A percentile compares a stretch with the other conserved stretches of the same genome.
These are phyloP conservation scores for Malbranchea zuffiana DNA, from an alignment of 2,329 filamentous ascomycete species.

Conservation along the genomic window DNA sequence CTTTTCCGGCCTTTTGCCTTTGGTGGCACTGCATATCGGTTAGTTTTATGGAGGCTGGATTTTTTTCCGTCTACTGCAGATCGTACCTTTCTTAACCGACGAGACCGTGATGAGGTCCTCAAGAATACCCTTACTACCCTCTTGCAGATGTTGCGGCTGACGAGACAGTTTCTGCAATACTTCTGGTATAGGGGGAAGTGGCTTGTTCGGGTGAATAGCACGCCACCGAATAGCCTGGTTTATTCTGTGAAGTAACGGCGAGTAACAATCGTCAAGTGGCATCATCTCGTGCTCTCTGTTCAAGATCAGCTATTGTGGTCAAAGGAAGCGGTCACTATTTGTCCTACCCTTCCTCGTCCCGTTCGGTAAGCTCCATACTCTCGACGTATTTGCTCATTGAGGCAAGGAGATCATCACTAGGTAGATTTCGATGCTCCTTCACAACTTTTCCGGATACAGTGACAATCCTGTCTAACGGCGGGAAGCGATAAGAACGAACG, in stretches of 20 bases:
- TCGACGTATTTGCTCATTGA: constrained; percentile 91
- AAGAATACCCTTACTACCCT: constrained; percentile 48
- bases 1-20: constrained; percentile 64
- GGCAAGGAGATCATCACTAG: constrained; percentile 58
- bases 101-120: constrained; percentile 56
- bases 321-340: constrained; percentile 1
- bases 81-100: constrained; percentile 68
- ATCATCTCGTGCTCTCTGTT: constrained; percentile 45
- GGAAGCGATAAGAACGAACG: constrained; percentile 79
- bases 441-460: constrained; percentile 75
- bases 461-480: constrained; percentile 74
- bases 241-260: constrained; percentile 76
- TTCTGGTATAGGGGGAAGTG: constrained; percentile 51
- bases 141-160: constrained; percentile 56
- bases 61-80: no score
- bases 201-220: constrained; percentile 59
- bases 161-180: constrained; percentile 61
- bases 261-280: constrained; percentile 69
- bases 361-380: constrained; percentile 70
- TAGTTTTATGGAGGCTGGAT: constrained; percentile 1
- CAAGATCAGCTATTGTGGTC: constrained; percentile 11
- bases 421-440: constrained; percentile 73
- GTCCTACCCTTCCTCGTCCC: constrained; percentile 62
- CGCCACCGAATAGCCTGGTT: constrained; percentile 75
- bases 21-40: constrained; percentile 51